A percentile compares a stretch with the other conserved stretches of the same genome.
Evolutionary conservation across 305 asterid genomes (phyloP).

Genomic region (Stenogyne calaminthoides): DNA sequence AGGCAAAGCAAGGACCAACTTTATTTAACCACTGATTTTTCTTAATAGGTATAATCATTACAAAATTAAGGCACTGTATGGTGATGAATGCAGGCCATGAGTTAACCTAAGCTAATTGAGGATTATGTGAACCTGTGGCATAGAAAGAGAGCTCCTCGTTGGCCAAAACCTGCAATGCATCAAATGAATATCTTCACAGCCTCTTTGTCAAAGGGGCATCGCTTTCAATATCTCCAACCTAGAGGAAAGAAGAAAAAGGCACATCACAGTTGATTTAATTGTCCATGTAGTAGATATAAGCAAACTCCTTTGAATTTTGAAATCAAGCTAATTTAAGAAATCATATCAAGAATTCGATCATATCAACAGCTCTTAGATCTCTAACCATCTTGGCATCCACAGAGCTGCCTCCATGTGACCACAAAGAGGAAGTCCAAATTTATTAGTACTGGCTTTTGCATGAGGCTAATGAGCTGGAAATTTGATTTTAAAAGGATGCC

Average conservation of each 20-base stretch:
- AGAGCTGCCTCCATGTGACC: neutral
- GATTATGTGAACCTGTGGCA: constrained; percentile 75
- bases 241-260: constrained; percentile 34
- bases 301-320: constrained; percentile 10
- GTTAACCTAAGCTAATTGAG: constrained; percentile 81
- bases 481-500: neutral
- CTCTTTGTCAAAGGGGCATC: constrained; percentile 80
- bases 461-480: neutral
- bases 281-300: neutral
- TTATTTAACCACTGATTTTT: neutral
- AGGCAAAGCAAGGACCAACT: constrained; percentile 10
- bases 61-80: constrained; percentile 15
- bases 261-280: constrained; percentile 11
- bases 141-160: constrained; percentile 91
- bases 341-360: constrained; percentile 1
- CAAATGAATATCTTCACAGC: constrained; percentile 79
- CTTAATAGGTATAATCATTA: neutral
- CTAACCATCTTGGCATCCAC: constrained; percentile 4
- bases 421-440: neutral
- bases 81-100: constrained; percentile 33
- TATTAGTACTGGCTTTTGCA: neutral
- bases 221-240: constrained; percentile 94
- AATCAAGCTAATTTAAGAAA: constrained; percentile 21
- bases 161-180: constrained; percentile 79
- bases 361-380: constrained; percentile 13